Evolutionary conservation across 768 basidiomycete species (phyloP).

Genomic region (Termitomyces bulborhizus): DNA sequence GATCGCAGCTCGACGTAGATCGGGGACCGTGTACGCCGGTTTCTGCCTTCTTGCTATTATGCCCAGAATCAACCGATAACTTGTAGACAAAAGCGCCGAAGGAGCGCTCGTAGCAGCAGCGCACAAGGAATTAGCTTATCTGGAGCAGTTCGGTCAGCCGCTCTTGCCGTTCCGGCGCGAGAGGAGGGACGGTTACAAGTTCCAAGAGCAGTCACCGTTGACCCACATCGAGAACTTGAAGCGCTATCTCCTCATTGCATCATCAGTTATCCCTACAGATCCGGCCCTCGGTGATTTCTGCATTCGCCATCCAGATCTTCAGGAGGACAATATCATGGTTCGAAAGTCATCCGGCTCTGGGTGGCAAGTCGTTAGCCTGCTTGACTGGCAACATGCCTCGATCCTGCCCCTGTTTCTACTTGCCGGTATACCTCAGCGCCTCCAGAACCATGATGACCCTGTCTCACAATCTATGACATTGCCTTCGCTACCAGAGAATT

Average conservation of each 20-base stretch:
- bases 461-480: not conserved
- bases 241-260: not conserved
- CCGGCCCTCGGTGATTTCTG: not conserved
- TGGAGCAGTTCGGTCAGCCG: constrained; percentile 41
- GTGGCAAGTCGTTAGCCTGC: not conserved
- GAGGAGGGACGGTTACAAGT: too few relatives aligned
- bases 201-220: not conserved
- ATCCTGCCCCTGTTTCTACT: not conserved
- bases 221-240: not conserved
- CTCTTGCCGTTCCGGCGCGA: constrained; percentile 33
- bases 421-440: not conserved
- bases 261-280: not conserved
- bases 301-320: not conserved
- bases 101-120: constrained; percentile 25
- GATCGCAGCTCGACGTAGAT: not conserved
- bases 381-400: not conserved
- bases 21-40: not conserved
- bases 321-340: not conserved
- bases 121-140: constrained; percentile 39
- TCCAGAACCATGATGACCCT: not conserved
- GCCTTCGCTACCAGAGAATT: not conserved
- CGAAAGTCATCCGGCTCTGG: not conserved
- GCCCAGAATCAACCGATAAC: constrained; percentile 21
- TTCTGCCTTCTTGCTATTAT: not conserved
- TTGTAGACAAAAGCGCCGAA: constrained; percentile 37